Conservation (phyloP, 306 rosid species). For the Corylus heterophylla region DNA sequence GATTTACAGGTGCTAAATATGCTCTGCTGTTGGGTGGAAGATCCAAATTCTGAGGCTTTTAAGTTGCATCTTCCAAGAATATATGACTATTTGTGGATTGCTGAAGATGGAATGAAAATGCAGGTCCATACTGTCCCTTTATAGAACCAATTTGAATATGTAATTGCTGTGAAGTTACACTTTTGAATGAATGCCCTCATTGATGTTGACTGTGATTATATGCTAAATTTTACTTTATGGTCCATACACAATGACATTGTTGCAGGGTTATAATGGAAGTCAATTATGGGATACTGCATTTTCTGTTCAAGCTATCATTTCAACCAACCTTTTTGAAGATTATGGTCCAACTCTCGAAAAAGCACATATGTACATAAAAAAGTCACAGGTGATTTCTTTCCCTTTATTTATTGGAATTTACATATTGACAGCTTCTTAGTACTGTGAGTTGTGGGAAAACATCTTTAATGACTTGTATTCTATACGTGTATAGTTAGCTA, state of each 20-base stretch:
- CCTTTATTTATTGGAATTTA: slow-evolving; percentile 12
- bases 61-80: slow-evolving; percentile 86
- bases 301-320: slow-evolving; percentile 82
- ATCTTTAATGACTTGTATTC: too few relatives aligned
- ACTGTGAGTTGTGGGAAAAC: too few relatives aligned
- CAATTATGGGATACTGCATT: slow-evolving; percentile 90
- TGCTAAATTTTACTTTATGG: background rate
- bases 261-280: slow-evolving; percentile 98
- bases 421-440: slow-evolving; percentile 14
- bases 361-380: slow-evolving; percentile 70
- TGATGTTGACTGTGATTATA: background rate
- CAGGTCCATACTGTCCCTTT: slow-evolving; percentile 47
- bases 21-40: slow-evolving; percentile 91
- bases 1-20: slow-evolving; percentile 69
- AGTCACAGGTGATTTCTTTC: slow-evolving; percentile 65
- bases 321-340: slow-evolving; percentile 70
- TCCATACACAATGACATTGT: slow-evolving; percentile 22
- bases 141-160: background rate
- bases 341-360: slow-evolving; percentile 63
- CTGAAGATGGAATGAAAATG: slow-evolving; percentile 98
- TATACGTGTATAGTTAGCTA: too few relatives aligned
- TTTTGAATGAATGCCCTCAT: slow-evolving; percentile 7
- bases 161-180: slow-evolving; percentile 1
- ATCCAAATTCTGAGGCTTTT: slow-evolving; percentile 88
- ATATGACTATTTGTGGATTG: slow-evolving; percentile 82